Conservation (phyloP, 257 asterid genomes). For the Solanum sejunctum region DNA sequence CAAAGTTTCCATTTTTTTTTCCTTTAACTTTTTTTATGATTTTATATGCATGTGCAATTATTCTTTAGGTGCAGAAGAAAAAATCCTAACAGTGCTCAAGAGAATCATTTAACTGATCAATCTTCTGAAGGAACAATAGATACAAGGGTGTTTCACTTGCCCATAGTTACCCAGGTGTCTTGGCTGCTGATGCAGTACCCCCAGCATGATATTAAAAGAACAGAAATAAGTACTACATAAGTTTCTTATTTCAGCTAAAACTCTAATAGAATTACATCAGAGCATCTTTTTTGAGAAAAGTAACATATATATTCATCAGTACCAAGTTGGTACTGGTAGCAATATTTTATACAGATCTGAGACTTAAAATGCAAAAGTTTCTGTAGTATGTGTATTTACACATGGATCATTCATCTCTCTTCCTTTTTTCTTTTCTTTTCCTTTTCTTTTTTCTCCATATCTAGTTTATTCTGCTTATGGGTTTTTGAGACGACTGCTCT, state of each 20-base stretch:
- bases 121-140: not conserved
- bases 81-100: not conserved
- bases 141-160: not conserved
- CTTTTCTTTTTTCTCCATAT: no score
- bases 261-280: not conserved
- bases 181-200: not conserved
- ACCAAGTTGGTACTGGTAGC: not conserved
- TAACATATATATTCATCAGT: not conserved
- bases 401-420: no score
- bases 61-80: not conserved
- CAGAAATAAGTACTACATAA: not conserved
- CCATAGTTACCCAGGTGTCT: not conserved
- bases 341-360: not conserved
- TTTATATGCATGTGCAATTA: not conserved
- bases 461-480: no score
- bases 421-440: no score
- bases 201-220: not conserved
- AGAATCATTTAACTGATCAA: not conserved
- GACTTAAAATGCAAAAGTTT: no score
- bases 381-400: no score
- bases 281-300: not conserved
- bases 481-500: no score
- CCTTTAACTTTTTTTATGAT: not conserved
- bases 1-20: not conserved
- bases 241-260: not conserved